Conservation (phyloP, 345 rosid genomes). For the Jatropha curcas region DNA sequence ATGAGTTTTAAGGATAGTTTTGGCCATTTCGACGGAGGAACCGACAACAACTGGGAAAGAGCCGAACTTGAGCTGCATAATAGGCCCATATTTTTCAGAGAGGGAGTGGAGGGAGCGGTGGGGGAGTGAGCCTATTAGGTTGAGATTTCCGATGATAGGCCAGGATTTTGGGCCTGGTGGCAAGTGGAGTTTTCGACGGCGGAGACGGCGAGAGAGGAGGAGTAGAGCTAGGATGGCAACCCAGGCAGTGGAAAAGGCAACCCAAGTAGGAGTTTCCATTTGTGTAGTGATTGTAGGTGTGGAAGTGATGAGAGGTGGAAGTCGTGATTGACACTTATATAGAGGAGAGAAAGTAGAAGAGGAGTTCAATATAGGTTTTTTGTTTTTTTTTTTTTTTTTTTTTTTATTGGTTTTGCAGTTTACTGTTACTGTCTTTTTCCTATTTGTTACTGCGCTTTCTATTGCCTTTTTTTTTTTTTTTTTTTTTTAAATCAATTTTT, state of each 20-base stretch:
- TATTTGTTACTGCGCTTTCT: no score
- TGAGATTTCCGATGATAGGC: constrained; percentile 71
- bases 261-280: constrained; percentile 24
- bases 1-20: constrained; percentile 48
- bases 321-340: neutral
- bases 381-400: no score
- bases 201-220: constrained; percentile 38
- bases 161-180: constrained; percentile 70
- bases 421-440: no score
- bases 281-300: neutral
- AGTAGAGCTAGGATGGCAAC: constrained; percentile 36
- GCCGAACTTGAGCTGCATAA: constrained; percentile 61
- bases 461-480: no score
- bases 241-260: constrained; percentile 21
- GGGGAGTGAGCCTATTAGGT: constrained; percentile 62
- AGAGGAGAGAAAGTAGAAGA: neutral
- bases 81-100: constrained; percentile 55
- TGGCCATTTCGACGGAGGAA: constrained; percentile 61
- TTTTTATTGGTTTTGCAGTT: no score
- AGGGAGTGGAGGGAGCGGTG: constrained; percentile 59
- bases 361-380: no score
- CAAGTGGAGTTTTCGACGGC: constrained; percentile 36
- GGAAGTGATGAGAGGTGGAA: neutral
- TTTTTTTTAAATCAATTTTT: no score
- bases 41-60: constrained; percentile 51